Evolutionary conservation across 2,329 filamentous ascomycete genomes (phyloP), one percentile per base, ranked within the genome.

Genomic region (Cadophora luteo-olivacea): DNA sequence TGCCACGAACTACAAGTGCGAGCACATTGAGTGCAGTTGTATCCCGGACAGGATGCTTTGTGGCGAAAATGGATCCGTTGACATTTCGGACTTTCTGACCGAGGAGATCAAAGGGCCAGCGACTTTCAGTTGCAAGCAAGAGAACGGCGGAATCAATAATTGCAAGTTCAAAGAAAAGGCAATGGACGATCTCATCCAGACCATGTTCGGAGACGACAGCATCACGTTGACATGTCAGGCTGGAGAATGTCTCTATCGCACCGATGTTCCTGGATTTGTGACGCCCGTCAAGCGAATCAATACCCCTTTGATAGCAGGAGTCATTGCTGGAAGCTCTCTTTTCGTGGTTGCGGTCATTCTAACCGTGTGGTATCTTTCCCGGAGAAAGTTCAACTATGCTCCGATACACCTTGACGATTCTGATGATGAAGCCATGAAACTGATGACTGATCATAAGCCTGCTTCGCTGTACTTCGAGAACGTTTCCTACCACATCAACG

Each of bases 211-310:
- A 48, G 97, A 99, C 77, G 86, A 90, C 64, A 97, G 92, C 78
- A 99, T 99, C 76, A 87, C 91, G 61, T 83, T 99, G 55, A 85
- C 88, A 32, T 99, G 96, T 76, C 84, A 89, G 69, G 88, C 94
- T 29, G 96, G 96, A 69, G 96, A 99, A 82, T 99, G 96, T 83
- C 83, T 99, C 41, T 94, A 97, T 80, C 88, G 92, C 78, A 97
- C 94, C 6, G 92, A 98, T 76, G 90, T 98, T 7, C 96, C 96
- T 19, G 96, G 97, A 22, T 99, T 97, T 77, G 86, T 91, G 73
- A 87, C 91, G 24, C 94, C 95, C 0, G 87, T 97, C 69, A 97
- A 97, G 82, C 91, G 91, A 78, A 98, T 99, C 81, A 99, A 99
- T 79, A 98, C 95, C 0, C 96, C 95, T 3, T 85, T 99, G 61